phyloP scores from a whole-genome alignment of 176 grass and related monocot genomes.

The Alloteropsis semialata region DNA sequence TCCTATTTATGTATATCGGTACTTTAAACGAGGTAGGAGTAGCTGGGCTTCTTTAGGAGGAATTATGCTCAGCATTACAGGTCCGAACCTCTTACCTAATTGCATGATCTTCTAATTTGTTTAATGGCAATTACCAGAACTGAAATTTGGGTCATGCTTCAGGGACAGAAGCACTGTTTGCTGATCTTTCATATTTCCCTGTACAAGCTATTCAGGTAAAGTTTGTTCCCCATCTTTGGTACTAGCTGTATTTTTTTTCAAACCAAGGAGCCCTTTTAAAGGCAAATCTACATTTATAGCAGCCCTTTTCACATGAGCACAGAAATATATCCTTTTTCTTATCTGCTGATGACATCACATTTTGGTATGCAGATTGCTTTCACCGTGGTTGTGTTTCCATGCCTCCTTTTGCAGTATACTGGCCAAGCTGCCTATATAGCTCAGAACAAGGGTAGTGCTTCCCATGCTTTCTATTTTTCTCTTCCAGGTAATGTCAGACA shows the following conservation, averaged over 20 bases:
- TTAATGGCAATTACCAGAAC: background rate
- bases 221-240: background rate
- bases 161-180: slow-evolving; percentile 93
- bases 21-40: slow-evolving; percentile 51
- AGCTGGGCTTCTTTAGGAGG: slow-evolving; percentile 87
- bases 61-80: slow-evolving; percentile 95
- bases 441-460: slow-evolving; percentile 12
- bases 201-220: slow-evolving; percentile 78
- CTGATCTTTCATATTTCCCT: slow-evolving; percentile 82
- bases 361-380: slow-evolving; percentile 68
- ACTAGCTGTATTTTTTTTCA: background rate
- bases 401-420: slow-evolving; percentile 85
- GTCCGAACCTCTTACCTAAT: slow-evolving; percentile 13
- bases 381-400: slow-evolving; percentile 74
- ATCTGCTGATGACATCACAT: background rate
- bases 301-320: background rate
- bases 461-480: slow-evolving; percentile 66
- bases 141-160: slow-evolving; percentile 26
- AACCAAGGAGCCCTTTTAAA: background rate
- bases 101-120: background rate
- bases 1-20: slow-evolving; percentile 65
- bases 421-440: slow-evolving; percentile 84
- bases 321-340: background rate
- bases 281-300: background rate
- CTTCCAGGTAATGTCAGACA: slow-evolving; percentile 54